phyloP scores from a whole-genome alignment of 1,284 basidiomycete species.

The Ceratorhiza oryzae-sativae region DNA sequence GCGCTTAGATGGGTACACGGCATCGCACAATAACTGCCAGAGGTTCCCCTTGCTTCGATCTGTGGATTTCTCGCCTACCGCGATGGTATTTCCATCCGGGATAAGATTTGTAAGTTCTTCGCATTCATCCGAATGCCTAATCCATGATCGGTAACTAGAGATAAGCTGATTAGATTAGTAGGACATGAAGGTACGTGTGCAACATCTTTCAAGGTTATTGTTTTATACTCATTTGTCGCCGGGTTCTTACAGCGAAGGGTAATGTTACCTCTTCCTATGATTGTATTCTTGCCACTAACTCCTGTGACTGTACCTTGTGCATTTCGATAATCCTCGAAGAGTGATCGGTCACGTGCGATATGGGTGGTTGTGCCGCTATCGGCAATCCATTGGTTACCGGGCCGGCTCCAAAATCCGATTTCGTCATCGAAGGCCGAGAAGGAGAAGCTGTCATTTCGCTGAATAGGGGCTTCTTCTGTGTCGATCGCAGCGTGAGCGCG shows the following conservation, averaged over 20 bases:
- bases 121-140: slow-evolving; percentile 7
- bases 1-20: not conserved
- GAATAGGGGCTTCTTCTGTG: not conserved
- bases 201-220: slow-evolving; percentile 47
- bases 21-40: not conserved
- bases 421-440: not conserved
- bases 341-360: not conserved
- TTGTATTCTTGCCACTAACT: slow-evolving; percentile 10
- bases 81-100: not conserved
- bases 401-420: not conserved
- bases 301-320: not conserved
- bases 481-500: not conserved
- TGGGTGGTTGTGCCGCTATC: slow-evolving; percentile 10
- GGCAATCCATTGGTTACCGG: not conserved
- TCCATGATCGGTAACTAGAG: slow-evolving; percentile 40
- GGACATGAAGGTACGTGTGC: slow-evolving; percentile 50
- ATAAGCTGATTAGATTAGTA: slow-evolving; percentile 51
- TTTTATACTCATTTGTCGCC: slow-evolving; percentile 21
- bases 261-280: slow-evolving; percentile 34
- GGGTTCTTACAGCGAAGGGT: slow-evolving; percentile 40
- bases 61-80: slow-evolving; percentile 12
- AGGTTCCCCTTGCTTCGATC: not conserved
- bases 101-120: slow-evolving; percentile 37
- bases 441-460: not conserved
- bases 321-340: not conserved